Evolutionary conservation across 1,284 basidiomycete genomes (phyloP).

Genomic region (Leucoagaricus sp.): DNA sequence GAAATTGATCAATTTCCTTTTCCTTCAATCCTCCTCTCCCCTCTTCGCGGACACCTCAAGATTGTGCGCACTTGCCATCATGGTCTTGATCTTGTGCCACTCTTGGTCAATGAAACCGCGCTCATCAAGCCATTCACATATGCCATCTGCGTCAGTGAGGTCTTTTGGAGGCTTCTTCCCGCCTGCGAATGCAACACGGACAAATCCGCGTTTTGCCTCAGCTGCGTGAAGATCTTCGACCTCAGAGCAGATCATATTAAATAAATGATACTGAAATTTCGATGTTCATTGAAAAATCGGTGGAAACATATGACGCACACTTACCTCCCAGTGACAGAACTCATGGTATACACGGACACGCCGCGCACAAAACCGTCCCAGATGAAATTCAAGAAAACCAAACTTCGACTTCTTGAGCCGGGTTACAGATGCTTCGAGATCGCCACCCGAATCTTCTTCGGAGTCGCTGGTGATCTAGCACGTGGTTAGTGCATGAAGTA

Average conservation of each 20-base stretch:
- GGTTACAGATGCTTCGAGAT: slow-evolving; percentile 23
- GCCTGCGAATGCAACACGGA: slow-evolving; percentile 55
- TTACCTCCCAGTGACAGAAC: slow-evolving; percentile 86
- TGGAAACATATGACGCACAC: slow-evolving; percentile 20
- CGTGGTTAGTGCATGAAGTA: neutral
- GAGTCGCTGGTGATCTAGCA: slow-evolving; percentile 5
- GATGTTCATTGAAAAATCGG: neutral
- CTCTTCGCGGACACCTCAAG: slow-evolving; percentile 55
- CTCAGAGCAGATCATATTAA: slow-evolving; percentile 67
- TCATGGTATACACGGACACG: slow-evolving; percentile 72
- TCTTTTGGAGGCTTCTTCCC: slow-evolving; percentile 61
- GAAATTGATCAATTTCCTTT: slow-evolving; percentile 27
- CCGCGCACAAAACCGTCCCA: slow-evolving; percentile 77
- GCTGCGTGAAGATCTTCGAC: slow-evolving; percentile 50
- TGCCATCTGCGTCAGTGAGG: slow-evolving; percentile 66
- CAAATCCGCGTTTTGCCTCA: slow-evolving; percentile 43
- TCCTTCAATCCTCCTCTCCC: slow-evolving; percentile 31
- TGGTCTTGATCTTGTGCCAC: slow-evolving; percentile 65
- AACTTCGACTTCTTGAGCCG: slow-evolving; percentile 27
- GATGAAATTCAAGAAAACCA: slow-evolving; percentile 38
- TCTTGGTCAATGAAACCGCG: slow-evolving; percentile 66
- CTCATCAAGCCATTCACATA: slow-evolving; percentile 82
- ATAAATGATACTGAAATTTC: neutral
- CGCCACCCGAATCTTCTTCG: slow-evolving; percentile 28
- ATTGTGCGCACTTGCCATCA: slow-evolving; percentile 72